These are phyloP conservation scores for Trichocomaceae sp. DNA, from an alignment of 2,329 filamentous ascomycete genomes.

Conservation along the genomic window DNA sequence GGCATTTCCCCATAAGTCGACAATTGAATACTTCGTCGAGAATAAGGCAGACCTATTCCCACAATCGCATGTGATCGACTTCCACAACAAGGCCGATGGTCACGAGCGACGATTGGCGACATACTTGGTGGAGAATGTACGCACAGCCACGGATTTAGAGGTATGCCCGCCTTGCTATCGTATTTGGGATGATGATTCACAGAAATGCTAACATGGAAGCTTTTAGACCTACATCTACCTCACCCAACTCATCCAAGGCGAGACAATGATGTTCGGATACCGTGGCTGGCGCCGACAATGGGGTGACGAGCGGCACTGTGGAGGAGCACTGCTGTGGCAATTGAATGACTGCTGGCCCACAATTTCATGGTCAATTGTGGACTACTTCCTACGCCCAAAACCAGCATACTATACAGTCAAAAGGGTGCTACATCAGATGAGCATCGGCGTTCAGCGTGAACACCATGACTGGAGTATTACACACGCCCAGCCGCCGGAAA, in stretches of 20 bases:
- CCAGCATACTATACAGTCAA: conserved; percentile 51
- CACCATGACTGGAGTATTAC: conserved; percentile 32
- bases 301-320: conserved; percentile 37
- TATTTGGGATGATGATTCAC: too few species aligned
- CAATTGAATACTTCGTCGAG: conserved; percentile 68
- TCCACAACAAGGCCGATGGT: conserved; percentile 84
- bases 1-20: conserved; percentile 59
- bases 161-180: too few species aligned
- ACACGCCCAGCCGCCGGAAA: conserved; percentile 51
- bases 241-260: conserved; percentile 51
- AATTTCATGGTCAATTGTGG: conserved; percentile 47
- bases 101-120: conserved; percentile 75
- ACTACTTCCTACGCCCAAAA: conserved; percentile 51
- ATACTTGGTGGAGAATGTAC: conserved; percentile 47
- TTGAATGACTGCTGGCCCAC: conserved; percentile 24
- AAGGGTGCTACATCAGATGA: conserved; percentile 45
- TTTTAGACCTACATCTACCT: conserved; percentile 57
- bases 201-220: too few species aligned
- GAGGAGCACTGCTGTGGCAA: conserved; percentile 31
- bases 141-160: conserved; percentile 33
- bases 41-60: conserved; percentile 64
- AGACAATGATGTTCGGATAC: conserved; percentile 50
- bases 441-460: conserved; percentile 47
- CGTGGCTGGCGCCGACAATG: conserved; percentile 38
- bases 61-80: conserved; percentile 74